Conservation (phyloP, 1,284 basidiomycete species). For the Gymnopus androsaceus region DNA sequence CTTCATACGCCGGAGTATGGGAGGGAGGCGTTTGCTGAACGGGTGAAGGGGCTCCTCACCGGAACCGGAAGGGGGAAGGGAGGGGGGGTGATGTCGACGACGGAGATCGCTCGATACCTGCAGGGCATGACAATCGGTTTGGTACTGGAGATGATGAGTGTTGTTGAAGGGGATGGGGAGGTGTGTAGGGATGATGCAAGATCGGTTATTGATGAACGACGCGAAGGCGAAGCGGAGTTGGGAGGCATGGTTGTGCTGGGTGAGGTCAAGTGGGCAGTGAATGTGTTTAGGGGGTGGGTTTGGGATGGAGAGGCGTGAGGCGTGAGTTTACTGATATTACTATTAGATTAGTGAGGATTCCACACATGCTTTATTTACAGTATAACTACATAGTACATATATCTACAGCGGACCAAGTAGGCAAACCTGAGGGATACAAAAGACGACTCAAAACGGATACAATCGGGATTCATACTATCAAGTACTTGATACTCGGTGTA, state of each 20-base stretch:
- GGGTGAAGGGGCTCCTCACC: slow-evolving; percentile 58
- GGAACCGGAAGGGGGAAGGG: slow-evolving; percentile 42
- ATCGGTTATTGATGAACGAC: slow-evolving; percentile 41
- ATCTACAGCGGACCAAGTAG: too few species aligned
- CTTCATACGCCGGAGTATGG: slow-evolving; percentile 83
- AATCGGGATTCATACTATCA: too few species aligned
- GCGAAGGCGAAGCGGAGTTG: slow-evolving; percentile 34
- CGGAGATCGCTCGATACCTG: slow-evolving; percentile 67
- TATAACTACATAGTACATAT: too few species aligned
- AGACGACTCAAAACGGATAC: too few species aligned
- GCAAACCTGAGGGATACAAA: too few species aligned
- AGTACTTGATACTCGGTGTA: too few species aligned
- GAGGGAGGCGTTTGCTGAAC: slow-evolving; percentile 61
- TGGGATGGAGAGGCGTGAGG: slow-evolving; percentile 64
- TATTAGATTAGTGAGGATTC: too few species aligned
- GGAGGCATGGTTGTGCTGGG: slow-evolving; percentile 39
- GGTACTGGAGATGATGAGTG: slow-evolving; percentile 71
- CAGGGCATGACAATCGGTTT: slow-evolving; percentile 75
- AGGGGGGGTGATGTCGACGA: too few species aligned
- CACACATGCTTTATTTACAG: too few species aligned
- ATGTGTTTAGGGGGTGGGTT: slow-evolving; percentile 63
- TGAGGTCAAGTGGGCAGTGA: slow-evolving; percentile 66
- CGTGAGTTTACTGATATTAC: too few species aligned
- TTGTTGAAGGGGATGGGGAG: slow-evolving; percentile 65
- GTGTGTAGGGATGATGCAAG: slow-evolving; percentile 75